Percentiles rank a stretch among this genome's conserved stretches.
phyloP scores from a whole-genome alignment of 768 basidiomycete species.

The Agaricus blazei region DNA sequence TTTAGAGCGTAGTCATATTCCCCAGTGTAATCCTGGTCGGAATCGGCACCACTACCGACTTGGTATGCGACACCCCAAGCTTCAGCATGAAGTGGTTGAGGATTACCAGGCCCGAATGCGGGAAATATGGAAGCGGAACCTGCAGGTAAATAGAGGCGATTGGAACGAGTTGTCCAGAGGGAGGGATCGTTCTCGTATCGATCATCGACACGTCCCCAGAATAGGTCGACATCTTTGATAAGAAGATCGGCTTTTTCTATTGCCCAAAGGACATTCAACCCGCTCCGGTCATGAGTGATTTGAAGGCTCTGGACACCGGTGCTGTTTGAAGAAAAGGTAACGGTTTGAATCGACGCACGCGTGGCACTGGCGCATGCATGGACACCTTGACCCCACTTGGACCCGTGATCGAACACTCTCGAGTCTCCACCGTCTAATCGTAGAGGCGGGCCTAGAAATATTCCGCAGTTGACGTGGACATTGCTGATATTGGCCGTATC shows the following conservation, averaged over 20 bases:
- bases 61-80: background rate
- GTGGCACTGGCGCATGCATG: slow-evolving; percentile 17
- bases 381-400: slow-evolving; percentile 17
- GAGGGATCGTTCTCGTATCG: slow-evolving; percentile 7
- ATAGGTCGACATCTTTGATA: background rate
- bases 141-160: slow-evolving; percentile 3
- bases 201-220: slow-evolving; percentile 7
- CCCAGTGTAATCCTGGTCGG: background rate
- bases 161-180: slow-evolving; percentile 3
- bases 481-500: slow-evolving; percentile 18
- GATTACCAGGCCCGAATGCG: background rate
- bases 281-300: background rate
- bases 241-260: background rate
- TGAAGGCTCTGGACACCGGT: background rate
- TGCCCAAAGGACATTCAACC: background rate
- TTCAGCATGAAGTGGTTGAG: background rate
- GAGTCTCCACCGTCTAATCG: slow-evolving; percentile 18
- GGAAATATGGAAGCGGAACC: background rate
- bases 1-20: background rate
- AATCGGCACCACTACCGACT: background rate
- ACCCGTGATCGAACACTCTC: slow-evolving; percentile 8
- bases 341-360: slow-evolving; percentile 5
- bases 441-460: slow-evolving; percentile 15
- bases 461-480: slow-evolving; percentile 16
- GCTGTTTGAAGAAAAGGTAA: slow-evolving; percentile 2